Conservation (phyloP, 345 rosid species). For the Populus pruinosa region DNA sequence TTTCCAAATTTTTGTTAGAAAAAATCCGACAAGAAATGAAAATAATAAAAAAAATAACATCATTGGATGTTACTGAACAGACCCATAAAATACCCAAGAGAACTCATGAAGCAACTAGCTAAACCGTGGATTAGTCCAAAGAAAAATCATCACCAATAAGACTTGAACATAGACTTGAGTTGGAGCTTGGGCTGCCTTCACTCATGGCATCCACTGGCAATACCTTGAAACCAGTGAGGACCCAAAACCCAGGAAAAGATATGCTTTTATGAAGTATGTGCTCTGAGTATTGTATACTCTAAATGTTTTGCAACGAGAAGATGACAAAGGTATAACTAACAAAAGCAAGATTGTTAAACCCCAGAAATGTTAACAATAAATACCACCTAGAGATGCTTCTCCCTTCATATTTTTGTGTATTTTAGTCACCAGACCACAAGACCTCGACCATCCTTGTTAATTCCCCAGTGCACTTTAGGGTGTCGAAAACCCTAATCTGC, state of each 20-base stretch:
- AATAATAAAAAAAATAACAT: no score
- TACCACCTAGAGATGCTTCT: slow-evolving; percentile 49
- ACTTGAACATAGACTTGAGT: not conserved
- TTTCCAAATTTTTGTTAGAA: no score
- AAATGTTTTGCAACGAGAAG: slow-evolving; percentile 39
- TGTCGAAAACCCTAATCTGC: no score
- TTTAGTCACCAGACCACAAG: not conserved
- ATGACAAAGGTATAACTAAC: slow-evolving; percentile 36
- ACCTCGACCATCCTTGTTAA: no score
- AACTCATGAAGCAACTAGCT: not conserved
- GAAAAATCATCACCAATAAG: not conserved
- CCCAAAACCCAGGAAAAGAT: slow-evolving; percentile 31
- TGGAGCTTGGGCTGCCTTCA: slow-evolving; percentile 26
- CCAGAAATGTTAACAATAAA: slow-evolving; percentile 15
- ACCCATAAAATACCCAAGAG: no score
- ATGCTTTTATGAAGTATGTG: slow-evolving; percentile 10
- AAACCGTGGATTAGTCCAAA: not conserved
- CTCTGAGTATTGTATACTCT: slow-evolving; percentile 26
- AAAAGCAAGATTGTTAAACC: slow-evolving; percentile 35
- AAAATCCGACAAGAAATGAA: no score
- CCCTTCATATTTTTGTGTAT: slow-evolving; percentile 3
- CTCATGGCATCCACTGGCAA: slow-evolving; percentile 46
- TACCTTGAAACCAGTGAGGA: not conserved
- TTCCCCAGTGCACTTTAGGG: no score
- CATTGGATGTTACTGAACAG: no score